phyloP scores from a whole-genome alignment of 352 stramenopile species.

The Aphanomyces stellatus region DNA sequence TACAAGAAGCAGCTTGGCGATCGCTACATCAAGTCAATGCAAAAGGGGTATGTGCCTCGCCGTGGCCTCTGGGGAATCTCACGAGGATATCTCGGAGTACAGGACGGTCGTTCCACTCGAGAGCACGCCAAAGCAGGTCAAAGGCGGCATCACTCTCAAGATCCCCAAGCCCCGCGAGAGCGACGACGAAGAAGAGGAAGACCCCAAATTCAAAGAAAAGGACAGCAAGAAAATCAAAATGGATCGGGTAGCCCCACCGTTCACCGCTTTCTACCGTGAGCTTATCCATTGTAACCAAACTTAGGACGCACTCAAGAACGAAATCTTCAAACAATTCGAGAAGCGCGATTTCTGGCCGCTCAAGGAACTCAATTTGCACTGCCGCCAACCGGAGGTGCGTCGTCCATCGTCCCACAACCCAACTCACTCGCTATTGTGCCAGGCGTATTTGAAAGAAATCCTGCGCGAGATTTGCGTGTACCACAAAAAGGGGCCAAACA shows the following conservation, averaged over 20 bases:
- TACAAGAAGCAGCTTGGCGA: conserved; percentile 83
- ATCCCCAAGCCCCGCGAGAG: conserved; percentile 18
- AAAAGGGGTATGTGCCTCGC: conserved; percentile 20
- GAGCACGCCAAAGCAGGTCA: conserved; percentile 17
- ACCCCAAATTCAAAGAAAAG: conserved; percentile 53
- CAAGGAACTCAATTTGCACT: conserved; percentile 85
- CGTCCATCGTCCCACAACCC: neutral
- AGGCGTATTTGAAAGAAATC: conserved; percentile 84
- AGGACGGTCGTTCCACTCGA: conserved; percentile 19
- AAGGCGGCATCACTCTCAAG: conserved; percentile 18
- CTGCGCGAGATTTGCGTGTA: conserved; percentile 86
- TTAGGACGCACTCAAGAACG: conserved; percentile 82
- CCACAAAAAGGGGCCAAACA: conserved; percentile 83
- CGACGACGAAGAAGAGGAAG: conserved; percentile 29
- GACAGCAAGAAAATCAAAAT: conserved; percentile 86
- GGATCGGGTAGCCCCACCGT: conserved; percentile 49
- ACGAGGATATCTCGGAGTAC: too few relatives aligned
- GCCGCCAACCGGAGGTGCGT: conserved; percentile 73
- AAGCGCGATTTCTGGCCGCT: conserved; percentile 81
- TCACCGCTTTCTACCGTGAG: neutral
- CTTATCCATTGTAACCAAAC: too few relatives aligned
- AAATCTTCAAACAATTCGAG: conserved; percentile 83
- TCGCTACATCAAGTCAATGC: conserved; percentile 78
- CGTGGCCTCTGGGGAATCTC: too few relatives aligned
- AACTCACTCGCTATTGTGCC: too few relatives aligned